Evolutionary conservation across 805 yeast genomes (phyloP).

Genomic region (Ogataea trehalophila): DNA sequence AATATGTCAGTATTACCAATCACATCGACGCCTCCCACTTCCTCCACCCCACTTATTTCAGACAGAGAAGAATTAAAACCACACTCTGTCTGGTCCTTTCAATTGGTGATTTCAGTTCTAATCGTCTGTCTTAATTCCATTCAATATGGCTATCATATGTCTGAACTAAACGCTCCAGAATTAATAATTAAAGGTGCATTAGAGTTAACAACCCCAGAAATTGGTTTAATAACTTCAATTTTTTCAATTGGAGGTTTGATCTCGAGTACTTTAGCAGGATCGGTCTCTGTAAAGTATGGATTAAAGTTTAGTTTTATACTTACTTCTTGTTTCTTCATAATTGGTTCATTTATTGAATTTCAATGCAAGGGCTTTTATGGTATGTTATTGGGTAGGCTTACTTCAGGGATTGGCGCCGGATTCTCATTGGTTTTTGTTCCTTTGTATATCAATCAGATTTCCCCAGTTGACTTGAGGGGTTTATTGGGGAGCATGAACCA

Average conservation of each 20-base stretch:
- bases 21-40: slow-evolving; percentile 1
- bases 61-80: neutral
- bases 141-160: slow-evolving; percentile 93
- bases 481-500: slow-evolving; percentile 87
- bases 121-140: slow-evolving; percentile 73
- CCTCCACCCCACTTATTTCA: slow-evolving; percentile 8
- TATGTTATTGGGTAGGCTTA: slow-evolving; percentile 63
- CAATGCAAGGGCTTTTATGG: slow-evolving; percentile 36
- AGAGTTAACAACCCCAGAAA: slow-evolving; percentile 36
- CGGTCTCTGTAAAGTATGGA: slow-evolving; percentile 61
- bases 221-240: slow-evolving; percentile 72
- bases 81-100: slow-evolving; percentile 22
- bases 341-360: slow-evolving; percentile 64
- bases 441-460: slow-evolving; percentile 70
- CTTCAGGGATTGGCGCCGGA: slow-evolving; percentile 87
- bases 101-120: slow-evolving; percentile 40
- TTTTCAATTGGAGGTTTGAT: slow-evolving; percentile 81
- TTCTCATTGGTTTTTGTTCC: slow-evolving; percentile 82
- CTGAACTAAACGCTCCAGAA: slow-evolving; percentile 90
- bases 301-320: slow-evolving; percentile 48
- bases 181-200: slow-evolving; percentile 37
- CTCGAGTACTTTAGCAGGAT: slow-evolving; percentile 68
- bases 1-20: no score
- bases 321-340: slow-evolving; percentile 45
- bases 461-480: slow-evolving; percentile 69